Percentiles rank a stretch among this genome's conserved stretches.
phyloP scores from a whole-genome alignment of 495 filamentous ascomycete genomes.

The Lophiotrema nucula region DNA sequence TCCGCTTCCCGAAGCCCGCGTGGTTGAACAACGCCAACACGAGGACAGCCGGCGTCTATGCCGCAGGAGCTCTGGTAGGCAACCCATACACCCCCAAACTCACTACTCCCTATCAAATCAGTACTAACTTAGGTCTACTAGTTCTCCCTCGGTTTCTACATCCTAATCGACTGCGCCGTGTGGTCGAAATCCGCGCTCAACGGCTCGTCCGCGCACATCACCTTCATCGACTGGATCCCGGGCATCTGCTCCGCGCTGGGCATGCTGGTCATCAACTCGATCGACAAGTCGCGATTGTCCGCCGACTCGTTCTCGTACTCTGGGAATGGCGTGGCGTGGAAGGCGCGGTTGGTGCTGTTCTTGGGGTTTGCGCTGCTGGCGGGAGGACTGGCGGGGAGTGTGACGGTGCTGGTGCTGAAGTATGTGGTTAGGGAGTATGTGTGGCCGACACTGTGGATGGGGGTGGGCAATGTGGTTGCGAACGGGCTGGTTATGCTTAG shows the following conservation, averaged over 20 bases:
- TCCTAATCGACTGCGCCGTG: constrained; percentile 85
- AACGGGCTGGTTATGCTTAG: constrained; percentile 87
- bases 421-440: constrained; percentile 76
- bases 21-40: constrained; percentile 87
- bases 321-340: constrained; percentile 89
- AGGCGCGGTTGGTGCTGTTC: constrained; percentile 92
- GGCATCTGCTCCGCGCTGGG: constrained; percentile 90
- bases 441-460: constrained; percentile 88
- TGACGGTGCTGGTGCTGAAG: constrained; percentile 87
- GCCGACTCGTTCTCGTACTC: constrained; percentile 85
- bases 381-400: constrained; percentile 88
- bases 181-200: constrained; percentile 81
- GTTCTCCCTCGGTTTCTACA: constrained; percentile 98
- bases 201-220: constrained; percentile 76
- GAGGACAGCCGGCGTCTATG: constrained; percentile 80
- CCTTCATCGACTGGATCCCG: constrained; percentile 97
- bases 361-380: constrained; percentile 92
- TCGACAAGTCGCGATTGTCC: constrained; percentile 86
- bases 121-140: constrained; percentile 38
- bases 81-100: neutral
- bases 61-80: constrained; percentile 78
- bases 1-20: constrained; percentile 51
- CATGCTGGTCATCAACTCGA: constrained; percentile 98
- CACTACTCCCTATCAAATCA: neutral
- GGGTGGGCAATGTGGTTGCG: constrained; percentile 85